Conservation (phyloP, 495 filamentous ascomycete species). For the Hyphodiscus hymeniophilus region DNA sequence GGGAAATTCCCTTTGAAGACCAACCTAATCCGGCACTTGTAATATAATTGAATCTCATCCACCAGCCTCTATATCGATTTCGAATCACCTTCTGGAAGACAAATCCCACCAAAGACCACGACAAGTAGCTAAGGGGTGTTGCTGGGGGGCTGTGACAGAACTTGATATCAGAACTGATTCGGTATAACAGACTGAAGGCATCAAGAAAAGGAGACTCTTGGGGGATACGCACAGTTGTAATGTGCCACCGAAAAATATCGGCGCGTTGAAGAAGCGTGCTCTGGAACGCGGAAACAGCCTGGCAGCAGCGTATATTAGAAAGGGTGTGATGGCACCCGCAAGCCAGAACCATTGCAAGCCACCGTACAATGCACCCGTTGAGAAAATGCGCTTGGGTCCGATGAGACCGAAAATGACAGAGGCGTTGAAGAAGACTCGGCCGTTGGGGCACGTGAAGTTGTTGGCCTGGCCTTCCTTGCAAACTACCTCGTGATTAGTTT, state of each 20-base stretch:
- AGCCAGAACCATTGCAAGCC: slow-evolving; percentile 57
- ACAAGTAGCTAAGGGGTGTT: slow-evolving; percentile 59
- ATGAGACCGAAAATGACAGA: slow-evolving; percentile 66
- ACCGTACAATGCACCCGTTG: slow-evolving; percentile 59
- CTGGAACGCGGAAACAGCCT: slow-evolving; percentile 49
- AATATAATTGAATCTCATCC: slow-evolving; percentile 53
- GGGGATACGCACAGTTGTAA: slow-evolving; percentile 52
- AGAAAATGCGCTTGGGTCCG: slow-evolving; percentile 58
- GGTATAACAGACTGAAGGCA: too few species aligned
- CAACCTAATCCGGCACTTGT: slow-evolving; percentile 53
- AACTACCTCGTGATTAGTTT: too few species aligned
- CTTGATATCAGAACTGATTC: too few species aligned
- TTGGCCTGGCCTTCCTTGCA: slow-evolving; percentile 53
- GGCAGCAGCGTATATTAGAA: slow-evolving; percentile 48
- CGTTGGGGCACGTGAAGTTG: slow-evolving; percentile 64
- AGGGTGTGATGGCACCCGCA: slow-evolving; percentile 46
- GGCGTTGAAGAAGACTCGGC: slow-evolving; percentile 53
- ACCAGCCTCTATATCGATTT: slow-evolving; percentile 53
- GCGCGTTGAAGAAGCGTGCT: slow-evolving; percentile 47
- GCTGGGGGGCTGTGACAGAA: too few species aligned
- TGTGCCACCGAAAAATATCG: slow-evolving; percentile 61
- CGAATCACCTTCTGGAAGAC: slow-evolving; percentile 56
- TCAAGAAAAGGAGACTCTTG: too few species aligned
- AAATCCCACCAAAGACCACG: slow-evolving; percentile 47
- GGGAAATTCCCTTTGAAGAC: too few species aligned